These are phyloP conservation scores for Smallanthus sonchifolius DNA, from an alignment of 129 eudicot species.

Conservation along the genomic window DNA sequence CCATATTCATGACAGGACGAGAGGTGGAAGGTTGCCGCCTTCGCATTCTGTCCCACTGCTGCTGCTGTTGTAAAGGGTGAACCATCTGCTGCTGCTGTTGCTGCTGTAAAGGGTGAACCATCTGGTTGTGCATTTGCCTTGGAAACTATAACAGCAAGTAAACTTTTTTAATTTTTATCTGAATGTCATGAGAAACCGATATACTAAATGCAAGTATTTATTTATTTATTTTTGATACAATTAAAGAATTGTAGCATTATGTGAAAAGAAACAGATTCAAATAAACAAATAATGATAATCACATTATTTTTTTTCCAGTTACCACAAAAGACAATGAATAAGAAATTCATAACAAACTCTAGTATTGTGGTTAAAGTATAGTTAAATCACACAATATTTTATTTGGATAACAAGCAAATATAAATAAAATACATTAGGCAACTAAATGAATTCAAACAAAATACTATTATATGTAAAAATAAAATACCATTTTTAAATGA, in stretches of 20 bases:
- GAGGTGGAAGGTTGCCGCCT: constrained; percentile 64
- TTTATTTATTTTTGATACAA: neutral
- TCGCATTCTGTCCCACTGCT: constrained; percentile 60
- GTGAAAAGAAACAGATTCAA: neutral
- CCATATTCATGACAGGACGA: constrained; percentile 63
- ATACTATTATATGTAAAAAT: too few relatives aligned
- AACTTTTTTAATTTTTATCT: neutral
- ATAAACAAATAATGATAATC: neutral
- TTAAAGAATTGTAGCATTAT: neutral
- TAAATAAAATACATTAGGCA: too few relatives aligned
- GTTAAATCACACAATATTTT: neutral
- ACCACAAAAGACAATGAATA: neutral
- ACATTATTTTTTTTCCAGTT: neutral
- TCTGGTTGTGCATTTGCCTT: constrained; percentile 75
- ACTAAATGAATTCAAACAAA: too few relatives aligned
- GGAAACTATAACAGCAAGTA: constrained; percentile 37
- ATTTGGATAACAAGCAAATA: too few relatives aligned
- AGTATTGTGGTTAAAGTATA: neutral
- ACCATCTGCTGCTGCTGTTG: constrained; percentile 80
- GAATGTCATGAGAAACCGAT: neutral
- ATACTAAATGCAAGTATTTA: neutral
- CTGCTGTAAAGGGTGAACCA: constrained; percentile 62
- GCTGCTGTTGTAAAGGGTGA: constrained; percentile 73
- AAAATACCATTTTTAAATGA: too few relatives aligned
- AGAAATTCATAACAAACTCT: neutral